Base-by-base conservation (phyloP, 106 monocot species). In the Gastrodia elata region DNA sequence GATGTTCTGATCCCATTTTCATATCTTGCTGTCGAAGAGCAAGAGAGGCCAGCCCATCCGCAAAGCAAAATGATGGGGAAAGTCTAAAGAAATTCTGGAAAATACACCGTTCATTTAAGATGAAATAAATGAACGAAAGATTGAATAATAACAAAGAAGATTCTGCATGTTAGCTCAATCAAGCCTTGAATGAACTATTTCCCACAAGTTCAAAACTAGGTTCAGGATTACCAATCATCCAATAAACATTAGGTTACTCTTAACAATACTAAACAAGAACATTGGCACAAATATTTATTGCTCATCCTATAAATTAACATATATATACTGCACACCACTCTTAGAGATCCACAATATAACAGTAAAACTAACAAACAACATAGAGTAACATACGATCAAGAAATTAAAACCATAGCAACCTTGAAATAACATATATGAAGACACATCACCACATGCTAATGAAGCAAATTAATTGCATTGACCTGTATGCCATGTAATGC, bases 1-100 rank as follows among this genome's bases (percentile, higher is more conserved):
- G 78, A 78, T 72, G 65, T 61, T 80, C 73, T 57, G 74, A 78
- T 74, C 83, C 77, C 13, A 70, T 36, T 81, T 91, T 94, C 78
- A 94, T 70, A 35, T 78, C 88, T 88, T 94, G 94, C 18, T 76
- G 82, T 55, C 94, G 84, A 67, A 94, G 87, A 71, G 94, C 94
- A 80, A 94, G 94, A 33, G 94, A 94, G 46, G 91, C 86, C 74
- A 94, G 94, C 13, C 91, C 91, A 79, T 94, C 94, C 64, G 94
- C 86, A 78, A 94, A 91, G 83, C 94, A 94, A 84, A 88, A 94
- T 67, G 88, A 82, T 48, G 94, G 94, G 16, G 86, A 88, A 35
- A 94, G 42, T 68, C 94, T 82, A 71, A 88, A 94, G 48, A 94
- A 84, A 74, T 84, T 84, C 94, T 94, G 91, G 16, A 38, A 64